These are phyloP conservation scores for Blepharisma stoltei DNA, from an alignment of 73 alveolate genomes.

Conservation along the genomic window DNA sequence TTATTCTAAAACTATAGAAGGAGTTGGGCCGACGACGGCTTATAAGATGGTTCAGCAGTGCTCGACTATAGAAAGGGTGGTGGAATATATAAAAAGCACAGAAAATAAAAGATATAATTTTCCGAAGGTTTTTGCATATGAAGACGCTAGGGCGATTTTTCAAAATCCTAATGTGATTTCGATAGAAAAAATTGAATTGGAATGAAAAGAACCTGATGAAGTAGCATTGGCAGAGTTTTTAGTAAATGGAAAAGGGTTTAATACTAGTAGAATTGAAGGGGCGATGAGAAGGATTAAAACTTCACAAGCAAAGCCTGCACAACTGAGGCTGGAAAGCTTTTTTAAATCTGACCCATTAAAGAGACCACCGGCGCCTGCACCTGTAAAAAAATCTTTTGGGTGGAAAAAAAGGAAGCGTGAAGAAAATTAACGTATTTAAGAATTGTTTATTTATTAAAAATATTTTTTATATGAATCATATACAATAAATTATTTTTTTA, in stretches of 20 bases:
- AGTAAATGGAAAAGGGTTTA: constrained; percentile 79
- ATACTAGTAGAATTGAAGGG: constrained; percentile 68
- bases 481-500: no score
- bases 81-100: constrained; percentile 64
- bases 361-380: not conserved
- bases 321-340: constrained; percentile 18
- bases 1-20: constrained; percentile 69
- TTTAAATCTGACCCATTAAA: constrained; percentile 15
- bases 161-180: constrained; percentile 69
- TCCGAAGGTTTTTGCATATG: constrained; percentile 53
- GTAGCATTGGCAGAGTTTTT: constrained; percentile 77
- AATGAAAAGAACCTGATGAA: constrained; percentile 75
- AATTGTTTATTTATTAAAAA: no score
- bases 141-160: constrained; percentile 67
- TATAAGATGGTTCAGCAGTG: constrained; percentile 67
- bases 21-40: constrained; percentile 88
- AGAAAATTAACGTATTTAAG: no score
- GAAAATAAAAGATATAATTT: constrained; percentile 46
- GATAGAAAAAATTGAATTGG: constrained; percentile 42
- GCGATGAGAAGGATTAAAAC: constrained; percentile 1
- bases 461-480: no score
- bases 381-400: no score
- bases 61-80: constrained; percentile 73
- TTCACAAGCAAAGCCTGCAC: constrained; percentile 11
- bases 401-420: no score